Base-by-base conservation (phyloP, 306 rosid genomes). In the Carpinus viminea region DNA sequence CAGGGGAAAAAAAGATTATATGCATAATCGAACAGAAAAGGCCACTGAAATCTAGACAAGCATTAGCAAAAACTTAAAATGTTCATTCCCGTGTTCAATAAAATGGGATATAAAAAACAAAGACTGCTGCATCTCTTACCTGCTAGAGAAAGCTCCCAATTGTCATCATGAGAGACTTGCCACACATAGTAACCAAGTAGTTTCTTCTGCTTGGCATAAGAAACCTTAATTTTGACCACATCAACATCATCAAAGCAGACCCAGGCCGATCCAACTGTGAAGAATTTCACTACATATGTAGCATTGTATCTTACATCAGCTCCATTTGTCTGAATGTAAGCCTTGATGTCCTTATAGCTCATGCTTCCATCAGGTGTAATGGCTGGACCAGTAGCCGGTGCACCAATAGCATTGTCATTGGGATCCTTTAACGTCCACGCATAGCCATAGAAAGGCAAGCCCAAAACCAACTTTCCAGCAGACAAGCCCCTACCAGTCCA, bases 381-480 rank as follows among this genome's bases (percentile, higher is more conserved):
- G 46, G 83, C 85, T 26, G 83, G 83, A 52, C 94, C 90, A 12
- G 72, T 72, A 5, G 89, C 75, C 2, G 74, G 78, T 70, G 76
- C 20, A 34, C 86, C 94, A 3, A 90, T 77, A 0, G 55, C 46
- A 45, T 31, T 65, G 74, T 74, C 80, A 51, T 21, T 60, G 18
- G 75, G 85, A 62, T 66, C 76, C 55, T 45, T 78, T 2, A 90
- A 84, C 50, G 8, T 68, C 92, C 88, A 90, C 4, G 83, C 87
- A 68, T 61, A 84, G 46, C 94, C 92, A 80, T 81, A 82, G 71
- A 83, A 90, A 79, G 90, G 89, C 74, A 90, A 79, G 0, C 84
- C 87, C 26, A 90, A 43, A 24, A 86, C 83, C 59, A 90, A 68
- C 59, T 88, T 86, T 54, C 11, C 78, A 47, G 89, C 75, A 0